These are phyloP conservation scores for Podospora australis DNA, from an alignment of 495 filamentous ascomycete species.

Conservation along the genomic window DNA sequence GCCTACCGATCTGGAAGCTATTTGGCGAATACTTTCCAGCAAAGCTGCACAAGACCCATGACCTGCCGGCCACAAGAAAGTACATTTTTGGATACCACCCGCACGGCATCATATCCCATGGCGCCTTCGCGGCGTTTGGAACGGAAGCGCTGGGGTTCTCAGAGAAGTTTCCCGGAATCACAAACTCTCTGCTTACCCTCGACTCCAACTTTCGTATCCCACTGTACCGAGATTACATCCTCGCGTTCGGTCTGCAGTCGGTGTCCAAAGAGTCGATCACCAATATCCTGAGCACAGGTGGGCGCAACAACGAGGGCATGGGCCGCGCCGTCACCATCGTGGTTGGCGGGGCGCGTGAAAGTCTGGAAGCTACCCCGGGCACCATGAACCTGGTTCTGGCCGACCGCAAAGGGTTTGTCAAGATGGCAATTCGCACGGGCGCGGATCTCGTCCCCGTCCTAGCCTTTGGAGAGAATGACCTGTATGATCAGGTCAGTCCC, in stretches of 20 bases:
- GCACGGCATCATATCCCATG: conserved; percentile 93
- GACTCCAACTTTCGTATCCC: conserved; percentile 93
- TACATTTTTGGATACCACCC: conserved; percentile 99
- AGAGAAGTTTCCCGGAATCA: conserved; percentile 91
- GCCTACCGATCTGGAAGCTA: conserved; percentile 73
- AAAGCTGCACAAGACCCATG: conserved; percentile 71
- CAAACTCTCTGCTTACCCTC: conserved; percentile 83
- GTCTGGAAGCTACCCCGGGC: conserved; percentile 75
- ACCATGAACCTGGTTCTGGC: conserved; percentile 69
- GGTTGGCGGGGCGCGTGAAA: conserved; percentile 86
- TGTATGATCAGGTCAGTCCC: conserved; percentile 81
- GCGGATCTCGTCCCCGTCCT: conserved; percentile 90
- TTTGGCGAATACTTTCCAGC: conserved; percentile 93
- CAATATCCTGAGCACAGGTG: conserved; percentile 74
- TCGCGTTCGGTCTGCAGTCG: conserved; percentile 77
- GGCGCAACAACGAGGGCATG: conserved; percentile 75
- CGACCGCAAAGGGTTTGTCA: conserved; percentile 85
- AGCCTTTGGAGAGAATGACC: conserved; percentile 89
- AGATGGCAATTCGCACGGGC: conserved; percentile 80
- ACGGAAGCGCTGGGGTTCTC: conserved; percentile 89
- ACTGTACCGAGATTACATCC: conserved; percentile 85
- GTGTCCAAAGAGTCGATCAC: conserved; percentile 88
- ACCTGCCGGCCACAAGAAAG: conserved; percentile 76
- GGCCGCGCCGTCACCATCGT: conserved; percentile 95
- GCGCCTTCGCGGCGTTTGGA: conserved; percentile 85